Evolutionary conservation across 257 asterid species (phyloP), one percentile per base, ranked within the genome.

Genomic region (Rubia yunnanensis): DNA sequence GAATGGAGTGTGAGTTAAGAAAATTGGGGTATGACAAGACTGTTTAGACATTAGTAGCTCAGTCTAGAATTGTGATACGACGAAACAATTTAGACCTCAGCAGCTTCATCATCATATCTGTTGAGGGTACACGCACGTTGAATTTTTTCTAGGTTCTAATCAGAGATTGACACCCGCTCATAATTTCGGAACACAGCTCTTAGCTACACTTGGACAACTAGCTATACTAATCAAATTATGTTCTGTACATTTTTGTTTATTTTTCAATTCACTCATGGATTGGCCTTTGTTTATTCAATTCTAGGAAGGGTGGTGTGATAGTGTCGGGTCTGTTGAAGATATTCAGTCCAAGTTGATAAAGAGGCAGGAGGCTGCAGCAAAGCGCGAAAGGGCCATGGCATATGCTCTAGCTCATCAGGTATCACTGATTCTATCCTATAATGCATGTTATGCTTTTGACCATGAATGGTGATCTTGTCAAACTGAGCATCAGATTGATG

Each of bases 361-460:
- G 76, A 86, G 96, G 81, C 92, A 92, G 72, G 97, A 89, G 82
- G 99, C 99, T 34, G 99, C 99, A 59, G 97, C 97, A 46, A 92
- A 92, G 84, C 97, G 99, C 58, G 99, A 92, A 83, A 88, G 99
- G 82, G 97, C 99, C 64, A 92, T 86, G 97, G 97, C 99, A 27
- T 92, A 92, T 83, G 99, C 99, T 80, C 74, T 92, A 78, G 96
- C 99, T 70, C 83, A 92, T 80, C 99, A 92, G 94, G 99, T 89
- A 60, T 41, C 32, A 7, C 59, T 66, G 55, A 49, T 62, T 72
- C 41, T 74, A 38, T 65, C 70, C 56, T 9, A 67, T 58, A 38
- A 53, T 65, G 64, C 56, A 52, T 5, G 50, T 58, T 63, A 59
- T 65, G 26, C 68, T 18, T 38, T 36, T 27, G 18, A 44, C 17